phyloP scores from a whole-genome alignment of 2,329 filamentous ascomycete genomes.

The Lachnellula occidentalis region DNA sequence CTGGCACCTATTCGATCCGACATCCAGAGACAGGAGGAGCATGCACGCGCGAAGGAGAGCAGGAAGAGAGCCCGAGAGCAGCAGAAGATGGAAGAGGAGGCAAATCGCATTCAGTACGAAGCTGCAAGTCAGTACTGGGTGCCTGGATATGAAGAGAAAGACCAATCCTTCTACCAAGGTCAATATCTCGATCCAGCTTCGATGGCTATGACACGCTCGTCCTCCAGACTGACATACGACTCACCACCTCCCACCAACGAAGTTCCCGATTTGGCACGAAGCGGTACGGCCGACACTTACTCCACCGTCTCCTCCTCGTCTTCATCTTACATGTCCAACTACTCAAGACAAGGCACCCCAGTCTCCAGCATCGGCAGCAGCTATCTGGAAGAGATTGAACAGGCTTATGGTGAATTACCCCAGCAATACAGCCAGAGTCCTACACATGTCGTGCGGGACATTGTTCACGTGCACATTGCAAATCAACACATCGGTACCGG shows the following conservation, averaged over 20 bases:
- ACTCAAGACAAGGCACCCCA: slow-evolving; percentile 30
- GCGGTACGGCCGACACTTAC: slow-evolving; percentile 27
- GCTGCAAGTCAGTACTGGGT: slow-evolving; percentile 24
- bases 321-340: slow-evolving; percentile 28
- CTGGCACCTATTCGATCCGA: slow-evolving; percentile 73
- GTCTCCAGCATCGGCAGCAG: slow-evolving; percentile 30
- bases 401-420: slow-evolving; percentile 9
- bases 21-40: slow-evolving; percentile 33
- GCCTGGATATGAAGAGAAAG: slow-evolving; percentile 16
- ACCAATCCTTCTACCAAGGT: slow-evolving; percentile 11
- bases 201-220: neutral
- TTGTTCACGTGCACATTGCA: slow-evolving; percentile 25
- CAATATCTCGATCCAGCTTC: slow-evolving; percentile 17
- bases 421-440: slow-evolving; percentile 6
- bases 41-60: slow-evolving; percentile 15
- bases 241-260: slow-evolving; percentile 34
- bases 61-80: slow-evolving; percentile 20
- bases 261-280: slow-evolving; percentile 32
- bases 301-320: slow-evolving; percentile 29
- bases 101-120: slow-evolving; percentile 18
- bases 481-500: slow-evolving; percentile 12
- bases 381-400: slow-evolving; percentile 22
- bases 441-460: slow-evolving; percentile 18
- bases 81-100: slow-evolving; percentile 19
- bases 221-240: slow-evolving; percentile 15